Percentiles rank a stretch among this genome's conserved stretches.
These are phyloP conservation scores for Lactifluus echinatus DNA, from an alignment of 768 basidiomycete species.

Conservation along the genomic window DNA sequence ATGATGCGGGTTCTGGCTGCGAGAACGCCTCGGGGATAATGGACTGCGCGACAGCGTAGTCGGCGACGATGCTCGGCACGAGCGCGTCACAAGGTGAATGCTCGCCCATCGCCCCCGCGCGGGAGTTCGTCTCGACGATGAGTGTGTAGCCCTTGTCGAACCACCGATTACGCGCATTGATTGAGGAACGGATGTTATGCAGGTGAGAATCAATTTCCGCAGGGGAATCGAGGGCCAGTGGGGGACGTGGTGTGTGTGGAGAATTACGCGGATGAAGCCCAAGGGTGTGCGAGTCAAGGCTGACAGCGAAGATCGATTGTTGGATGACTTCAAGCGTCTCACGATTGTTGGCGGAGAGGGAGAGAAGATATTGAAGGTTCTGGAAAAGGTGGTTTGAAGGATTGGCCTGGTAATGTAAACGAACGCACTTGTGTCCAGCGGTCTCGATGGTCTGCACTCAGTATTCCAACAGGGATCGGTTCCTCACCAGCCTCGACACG, in stretches of 20 bases:
- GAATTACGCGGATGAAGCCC: constrained; percentile 28
- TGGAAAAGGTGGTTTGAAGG: constrained; percentile 24
- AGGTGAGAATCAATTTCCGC: constrained; percentile 62
- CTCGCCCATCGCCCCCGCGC: constrained; percentile 83
- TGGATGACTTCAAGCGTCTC: constrained; percentile 54
- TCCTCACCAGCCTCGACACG: constrained; percentile 45
- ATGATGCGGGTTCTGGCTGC: constrained; percentile 13
- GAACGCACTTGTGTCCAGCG: constrained; percentile 63
- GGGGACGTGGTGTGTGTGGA: not conserved
- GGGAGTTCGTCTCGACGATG: constrained; percentile 75
- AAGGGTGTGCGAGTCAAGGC: constrained; percentile 61
- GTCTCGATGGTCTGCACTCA: constrained; percentile 78
- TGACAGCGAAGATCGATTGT: constrained; percentile 69
- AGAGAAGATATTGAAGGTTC: constrained; percentile 66
- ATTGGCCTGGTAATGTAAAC: not conserved
- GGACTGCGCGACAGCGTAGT: constrained; percentile 68
- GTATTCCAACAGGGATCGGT: constrained; percentile 53
- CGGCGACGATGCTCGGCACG: constrained; percentile 78
- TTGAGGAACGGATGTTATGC: constrained; percentile 57
- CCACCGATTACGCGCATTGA: constrained; percentile 71
- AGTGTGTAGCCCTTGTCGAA: constrained; percentile 83
- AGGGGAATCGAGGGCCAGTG: constrained; percentile 18
- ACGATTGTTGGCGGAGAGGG: constrained; percentile 57
- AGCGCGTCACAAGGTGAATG: constrained; percentile 88
- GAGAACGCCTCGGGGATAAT: constrained; percentile 44